Evolutionary conservation across 805 yeast genomes (phyloP), one percentile per base, ranked within the genome.

Genomic region (Candida nitratophila): DNA sequence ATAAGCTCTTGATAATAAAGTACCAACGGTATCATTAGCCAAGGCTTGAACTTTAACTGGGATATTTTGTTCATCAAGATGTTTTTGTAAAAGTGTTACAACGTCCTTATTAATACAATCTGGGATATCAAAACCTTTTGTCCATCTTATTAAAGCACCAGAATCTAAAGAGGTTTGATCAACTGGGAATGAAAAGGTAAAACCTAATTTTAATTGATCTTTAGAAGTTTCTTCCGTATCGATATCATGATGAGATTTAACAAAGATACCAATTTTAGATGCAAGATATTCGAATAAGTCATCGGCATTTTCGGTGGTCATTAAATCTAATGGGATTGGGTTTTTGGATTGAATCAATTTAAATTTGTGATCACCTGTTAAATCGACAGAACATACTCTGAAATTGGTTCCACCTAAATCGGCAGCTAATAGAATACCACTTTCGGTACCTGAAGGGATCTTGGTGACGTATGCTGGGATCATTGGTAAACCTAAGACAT

Each of bases 391-490:
- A 60, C 97, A 89, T 22, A 93, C 96, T 56, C 99, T 75, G 67
- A 91, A 88, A 63, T 93, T 90, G 46, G 98, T 90, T 41, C 98
- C 98, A 49, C 99, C 99, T 43, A 91, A 72, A 60, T 91, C 98
- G 4, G 93, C 96, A 44, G 98, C 98, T 47, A 91, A 68, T 49
- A 74, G 79, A 34, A 86, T 70, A 38, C 98, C 98, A 44, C 70
- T 71, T 61, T 91, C 99, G 40, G 76, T 71, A 37, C 99, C 99
- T 37, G 74, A 76, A 20, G 99, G 99, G 45, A 87, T 75, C 11
- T 76, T 73, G 9, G 96, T 86, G 30, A 91, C 96, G 59, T 65
- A 91, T 1, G 96, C 78, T 32, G 98, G 98, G 54, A 93, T 87
- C 99, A 91, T 93, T 35, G 93, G 91, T 68, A 86, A 66, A 59